Base-by-base conservation (phyloP, 495 filamentous ascomycete genomes). In the Amphirosellinia nigrospora region DNA sequence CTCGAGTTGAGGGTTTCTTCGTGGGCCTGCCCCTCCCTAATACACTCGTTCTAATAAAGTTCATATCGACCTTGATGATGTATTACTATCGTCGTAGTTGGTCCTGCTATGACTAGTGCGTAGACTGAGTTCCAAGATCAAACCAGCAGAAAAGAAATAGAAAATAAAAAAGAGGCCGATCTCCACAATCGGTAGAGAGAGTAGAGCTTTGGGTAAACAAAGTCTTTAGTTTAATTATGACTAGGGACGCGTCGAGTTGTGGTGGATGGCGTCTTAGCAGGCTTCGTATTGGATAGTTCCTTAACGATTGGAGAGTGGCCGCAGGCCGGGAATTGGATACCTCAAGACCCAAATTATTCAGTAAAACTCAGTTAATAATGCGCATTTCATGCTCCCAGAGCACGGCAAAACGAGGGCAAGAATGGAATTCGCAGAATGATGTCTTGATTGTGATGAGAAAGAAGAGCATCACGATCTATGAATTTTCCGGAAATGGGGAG, bases 11-110 rank as follows among this genome's bases (percentile, higher is more conserved):
- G 70, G 70, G 58, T 65, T 41, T 69, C 63, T 39, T 48, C 41
- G 32, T 66, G 62, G 13, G 63, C 60, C 58, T 69, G 68, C 15
- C 64, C 52, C 73, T 68, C 55, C 73, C 38, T 8, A 70, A 36
- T 39, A 72, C 59, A 39, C 68, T 73, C 45, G 65, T 19, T 39
- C 74, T 71, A 21, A 73, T 38, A 70, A 71, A 74, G 28, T 74
- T 70, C 74, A 78, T 78, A n/a, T 21, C 9, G 21, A 23, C 21
- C 16, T 32, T 34, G 13, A n/a, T 39, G 32, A 68, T 21, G 43
- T 4, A 41, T 16, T 28, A 26, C 21, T 9, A 23, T 43, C 3
- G 43, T 50, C 11, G 28, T 43, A 15, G 3, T 34, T 34, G 34
- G 26, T 8, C n/a, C 26, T n/a, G 16, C 4, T 48, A 36, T 38